Base-by-base conservation (phyloP, 768 basidiomycete genomes). In the Rhodotorula babjevae region DNA sequence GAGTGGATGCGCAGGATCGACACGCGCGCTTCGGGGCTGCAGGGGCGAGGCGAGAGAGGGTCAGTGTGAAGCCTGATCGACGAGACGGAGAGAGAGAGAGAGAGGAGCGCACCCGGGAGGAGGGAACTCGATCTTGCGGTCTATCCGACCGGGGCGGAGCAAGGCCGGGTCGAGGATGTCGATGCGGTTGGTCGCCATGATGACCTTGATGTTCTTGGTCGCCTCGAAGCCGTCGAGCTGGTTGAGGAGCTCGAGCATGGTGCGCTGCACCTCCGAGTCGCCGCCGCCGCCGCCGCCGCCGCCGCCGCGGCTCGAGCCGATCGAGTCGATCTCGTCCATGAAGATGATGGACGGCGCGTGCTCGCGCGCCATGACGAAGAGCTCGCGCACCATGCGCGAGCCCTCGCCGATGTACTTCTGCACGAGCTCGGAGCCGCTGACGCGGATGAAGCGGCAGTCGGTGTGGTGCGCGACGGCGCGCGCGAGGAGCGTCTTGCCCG, bases 391-490 rank as follows among this genome's bases (percentile, higher is more conserved):
- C 94, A 96, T 97, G 71, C 94, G 84, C 74, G 89, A 90, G 31
- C 94, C 93, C 83, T 97, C 95, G 60, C 95, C 95, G 77, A 97
- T 96, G 79, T 97, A 98, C 84, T 96, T 97, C 83, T 97, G 93
- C 72, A 97, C 94, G 57, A 98, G 82, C 82, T 97, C 95, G 53
- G 89, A 90, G 44, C 94, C 94, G 56, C 88, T 90, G 23, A 98
- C 95, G 75, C 93, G 87, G 78, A 98, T 97, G 84, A 98, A 97
- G 81, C 91, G 89, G 85, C 93, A 96, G 82, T 96, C 94, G 31
- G 94, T 96, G 82, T 96, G 93, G 80, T 96, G 93, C 8, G 95
- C 95, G 42, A 97, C 93, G 0, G 95, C 95, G 75, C 94, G 87
- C 21, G 95, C 95, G 0, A 98, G 84, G 2, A 97, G 85, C 3